Conservation (phyloP, 2,329 filamentous ascomycete genomes). For the Grosmannia penicillata region DNA sequence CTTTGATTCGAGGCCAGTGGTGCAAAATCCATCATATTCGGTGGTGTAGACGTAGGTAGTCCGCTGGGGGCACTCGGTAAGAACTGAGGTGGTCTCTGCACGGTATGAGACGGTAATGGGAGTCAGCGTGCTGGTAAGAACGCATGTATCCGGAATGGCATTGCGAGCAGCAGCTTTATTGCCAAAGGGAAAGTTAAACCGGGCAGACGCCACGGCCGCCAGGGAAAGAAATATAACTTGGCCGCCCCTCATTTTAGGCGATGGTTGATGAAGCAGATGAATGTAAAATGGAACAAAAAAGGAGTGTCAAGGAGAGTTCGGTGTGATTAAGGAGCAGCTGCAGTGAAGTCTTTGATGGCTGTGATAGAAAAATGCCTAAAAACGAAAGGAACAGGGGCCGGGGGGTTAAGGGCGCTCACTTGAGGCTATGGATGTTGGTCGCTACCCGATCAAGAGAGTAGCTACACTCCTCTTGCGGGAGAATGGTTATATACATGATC, state of each 20-base stretch:
- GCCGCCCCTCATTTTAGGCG: not conserved
- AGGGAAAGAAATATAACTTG: not conserved
- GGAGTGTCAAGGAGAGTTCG: not conserved
- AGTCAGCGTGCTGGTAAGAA: constrained; percentile 7
- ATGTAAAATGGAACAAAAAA: not conserved
- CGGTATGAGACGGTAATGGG: constrained; percentile 6
- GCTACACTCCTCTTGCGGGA: no score
- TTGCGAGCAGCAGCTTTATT: not conserved
- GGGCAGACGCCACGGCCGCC: not conserved
- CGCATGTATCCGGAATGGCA: no score
- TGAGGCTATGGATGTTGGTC: no score
- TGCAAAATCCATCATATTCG: constrained; percentile 7
- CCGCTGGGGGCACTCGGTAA: constrained; percentile 2
- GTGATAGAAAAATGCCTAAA: no score
- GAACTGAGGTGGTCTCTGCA: not conserved
- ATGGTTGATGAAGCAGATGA: not conserved
- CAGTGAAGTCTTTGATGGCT: not conserved
- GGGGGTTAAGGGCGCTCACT: no score
- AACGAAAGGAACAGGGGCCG: no score
- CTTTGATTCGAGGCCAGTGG: constrained; percentile 4
- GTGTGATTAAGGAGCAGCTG: not conserved
- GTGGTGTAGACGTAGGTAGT: constrained; percentile 8
- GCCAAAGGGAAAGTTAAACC: not conserved
- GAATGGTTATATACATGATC: no score
- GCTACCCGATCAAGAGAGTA: no score